These are phyloP conservation scores for Populus pruinosa DNA, from an alignment of 345 rosid genomes.

Conservation along the genomic window DNA sequence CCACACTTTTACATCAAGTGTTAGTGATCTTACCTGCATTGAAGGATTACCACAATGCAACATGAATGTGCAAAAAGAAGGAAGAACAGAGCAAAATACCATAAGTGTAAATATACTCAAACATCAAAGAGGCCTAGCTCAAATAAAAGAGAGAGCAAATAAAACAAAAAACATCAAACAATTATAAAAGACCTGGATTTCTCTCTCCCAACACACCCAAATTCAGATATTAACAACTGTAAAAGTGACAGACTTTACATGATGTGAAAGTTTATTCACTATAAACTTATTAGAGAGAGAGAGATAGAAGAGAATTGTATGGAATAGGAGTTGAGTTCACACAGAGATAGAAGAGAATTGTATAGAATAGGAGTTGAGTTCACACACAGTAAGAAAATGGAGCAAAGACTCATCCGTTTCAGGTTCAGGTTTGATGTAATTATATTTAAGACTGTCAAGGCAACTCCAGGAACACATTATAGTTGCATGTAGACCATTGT, in stretches of 20 bases:
- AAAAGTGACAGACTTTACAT: background rate
- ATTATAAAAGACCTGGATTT: background rate
- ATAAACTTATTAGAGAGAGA: background rate
- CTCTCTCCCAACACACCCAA: background rate
- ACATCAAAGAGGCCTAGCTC: background rate
- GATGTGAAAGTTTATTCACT: no score
- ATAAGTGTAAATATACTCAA: background rate
- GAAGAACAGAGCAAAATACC: background rate
- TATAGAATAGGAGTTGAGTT: no score
- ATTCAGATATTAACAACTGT: background rate
- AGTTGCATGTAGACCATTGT: no score
- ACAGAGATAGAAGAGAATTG: no score
- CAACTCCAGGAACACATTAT: no score
- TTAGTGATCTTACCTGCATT: conserved; percentile 70
- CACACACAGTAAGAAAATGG: no score
- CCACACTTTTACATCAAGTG: conserved; percentile 81
- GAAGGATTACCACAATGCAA: conserved; percentile 9
- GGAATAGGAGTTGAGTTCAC: no score
- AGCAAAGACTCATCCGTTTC: no score
- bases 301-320: no score
- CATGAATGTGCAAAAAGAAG: conserved; percentile 7
- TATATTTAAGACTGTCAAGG: no score
- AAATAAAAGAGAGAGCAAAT: background rate
- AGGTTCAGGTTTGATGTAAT: no score
- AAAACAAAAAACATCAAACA: background rate